These are phyloP conservation scores for Trametes meyenii DNA, from an alignment of 768 basidiomycete genomes.

Conservation along the genomic window DNA sequence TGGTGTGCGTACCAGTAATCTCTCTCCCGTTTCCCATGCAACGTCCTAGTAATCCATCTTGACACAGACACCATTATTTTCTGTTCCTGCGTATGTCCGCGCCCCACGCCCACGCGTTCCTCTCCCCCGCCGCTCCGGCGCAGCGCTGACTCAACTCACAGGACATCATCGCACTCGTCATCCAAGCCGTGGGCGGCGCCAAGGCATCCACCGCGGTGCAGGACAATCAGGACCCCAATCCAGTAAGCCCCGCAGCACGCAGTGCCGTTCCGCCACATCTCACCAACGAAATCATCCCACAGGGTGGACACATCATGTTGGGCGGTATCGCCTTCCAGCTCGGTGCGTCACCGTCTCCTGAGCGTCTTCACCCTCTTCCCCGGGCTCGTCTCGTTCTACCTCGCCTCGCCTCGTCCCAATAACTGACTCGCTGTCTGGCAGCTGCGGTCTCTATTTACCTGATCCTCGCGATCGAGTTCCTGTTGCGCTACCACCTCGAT, in stretches of 20 bases:
- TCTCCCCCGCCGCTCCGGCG: background rate
- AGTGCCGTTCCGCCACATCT: background rate
- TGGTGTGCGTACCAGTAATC: slow-evolving; percentile 39
- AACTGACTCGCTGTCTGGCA: slow-evolving; percentile 14
- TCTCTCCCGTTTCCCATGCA: background rate
- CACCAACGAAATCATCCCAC: background rate
- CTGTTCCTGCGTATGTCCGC: slow-evolving; percentile 36
- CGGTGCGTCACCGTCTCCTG: slow-evolving; percentile 35
- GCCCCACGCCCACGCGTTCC: background rate
- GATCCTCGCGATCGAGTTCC: slow-evolving; percentile 47
- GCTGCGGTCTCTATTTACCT: slow-evolving; percentile 48
- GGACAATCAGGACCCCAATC: slow-evolving; percentile 28
- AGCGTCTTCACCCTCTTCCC: background rate
- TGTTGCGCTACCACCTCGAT: slow-evolving; percentile 42
- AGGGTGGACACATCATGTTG: slow-evolving; percentile 60
- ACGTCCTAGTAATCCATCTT: background rate
- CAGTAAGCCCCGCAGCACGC: slow-evolving; percentile 12
- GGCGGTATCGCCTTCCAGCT: slow-evolving; percentile 66
- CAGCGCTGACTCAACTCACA: slow-evolving; percentile 4
- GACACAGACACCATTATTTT: slow-evolving; percentile 47
- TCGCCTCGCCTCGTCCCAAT: too few relatives aligned
- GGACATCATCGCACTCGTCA: slow-evolving; percentile 61
- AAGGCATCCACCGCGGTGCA: slow-evolving; percentile 40
- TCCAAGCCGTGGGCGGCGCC: slow-evolving; percentile 69
- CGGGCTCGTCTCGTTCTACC: background rate